Conservation (phyloP, 2,329 filamentous ascomycete species). For the Sclerotinia trifoliorum region DNA sequence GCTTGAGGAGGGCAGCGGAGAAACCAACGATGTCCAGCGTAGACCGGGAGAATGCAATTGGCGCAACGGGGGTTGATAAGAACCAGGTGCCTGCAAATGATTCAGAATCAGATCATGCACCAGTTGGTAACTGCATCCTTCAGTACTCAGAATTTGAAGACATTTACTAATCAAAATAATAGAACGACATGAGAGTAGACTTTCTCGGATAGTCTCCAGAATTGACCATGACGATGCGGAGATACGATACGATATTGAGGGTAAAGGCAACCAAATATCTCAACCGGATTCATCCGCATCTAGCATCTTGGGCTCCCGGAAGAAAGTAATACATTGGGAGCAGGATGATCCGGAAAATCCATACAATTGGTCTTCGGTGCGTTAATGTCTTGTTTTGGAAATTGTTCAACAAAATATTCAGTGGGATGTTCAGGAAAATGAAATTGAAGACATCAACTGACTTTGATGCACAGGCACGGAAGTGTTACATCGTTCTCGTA, state of each 20-base stretch:
- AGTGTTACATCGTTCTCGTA: constrained; percentile 53
- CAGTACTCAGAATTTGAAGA: neutral
- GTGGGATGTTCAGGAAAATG: neutral
- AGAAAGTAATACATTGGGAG: constrained; percentile 36
- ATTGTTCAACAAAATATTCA: neutral
- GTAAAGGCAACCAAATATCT: constrained; percentile 41
- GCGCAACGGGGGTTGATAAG: neutral
- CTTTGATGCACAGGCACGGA: constrained; percentile 47
- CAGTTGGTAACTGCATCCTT: neutral
- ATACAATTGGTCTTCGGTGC: constrained; percentile 38
- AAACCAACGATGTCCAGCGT: neutral
- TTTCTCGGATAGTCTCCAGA: constrained; percentile 32
- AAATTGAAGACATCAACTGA: neutral
- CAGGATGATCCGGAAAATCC: constrained; percentile 38
- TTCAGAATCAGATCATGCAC: neutral
- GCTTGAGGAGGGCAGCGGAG: neutral
- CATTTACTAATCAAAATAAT: neutral
- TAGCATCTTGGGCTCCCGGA: constrained; percentile 25
- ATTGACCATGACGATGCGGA: constrained; percentile 46
- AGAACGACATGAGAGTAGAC: constrained; percentile 23
- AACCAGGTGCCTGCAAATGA: neutral
- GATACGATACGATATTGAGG: constrained; percentile 45
- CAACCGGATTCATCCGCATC: constrained; percentile 33
- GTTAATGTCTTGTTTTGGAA: neutral
- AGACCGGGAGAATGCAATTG: neutral